Conservation (phyloP, 2,329 filamentous ascomycete species). For the Aspergillus pseudoterreus region DNA sequence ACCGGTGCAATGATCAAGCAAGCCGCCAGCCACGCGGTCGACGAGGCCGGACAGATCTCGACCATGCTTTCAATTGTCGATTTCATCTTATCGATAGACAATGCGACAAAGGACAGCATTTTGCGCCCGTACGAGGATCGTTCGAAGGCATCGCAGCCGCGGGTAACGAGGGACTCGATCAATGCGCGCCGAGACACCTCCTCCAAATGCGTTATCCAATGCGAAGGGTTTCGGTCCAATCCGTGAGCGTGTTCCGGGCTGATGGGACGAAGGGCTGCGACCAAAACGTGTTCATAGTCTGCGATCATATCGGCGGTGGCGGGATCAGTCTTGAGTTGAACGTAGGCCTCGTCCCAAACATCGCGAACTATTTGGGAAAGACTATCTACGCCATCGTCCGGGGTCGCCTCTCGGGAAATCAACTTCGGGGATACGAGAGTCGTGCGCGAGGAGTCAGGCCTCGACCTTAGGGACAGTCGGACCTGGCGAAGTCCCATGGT, state of each 20-base stretch:
- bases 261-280: conserved; percentile 1
- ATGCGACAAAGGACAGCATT: background rate
- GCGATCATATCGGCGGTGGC: background rate
- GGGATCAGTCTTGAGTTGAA: background rate
- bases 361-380: background rate
- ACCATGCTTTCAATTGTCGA: background rate
- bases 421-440: background rate
- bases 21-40: background rate
- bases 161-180: background rate
- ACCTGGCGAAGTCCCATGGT: background rate
- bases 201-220: background rate
- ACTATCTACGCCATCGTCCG: background rate
- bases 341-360: background rate
- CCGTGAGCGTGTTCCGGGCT: conserved; percentile 1
- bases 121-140: conserved; percentile 1
- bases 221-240: background rate
- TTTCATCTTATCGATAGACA: conserved; percentile 2
- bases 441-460: background rate
- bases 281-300: background rate
- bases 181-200: background rate
- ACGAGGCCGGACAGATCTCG: conserved; percentile 1
- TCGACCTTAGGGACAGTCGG: background rate
- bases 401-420: background rate
- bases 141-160: background rate
- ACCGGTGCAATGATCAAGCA: background rate